phyloP scores from a whole-genome alignment of 768 basidiomycete genomes.

The Steccherinum ochraceum region DNA sequence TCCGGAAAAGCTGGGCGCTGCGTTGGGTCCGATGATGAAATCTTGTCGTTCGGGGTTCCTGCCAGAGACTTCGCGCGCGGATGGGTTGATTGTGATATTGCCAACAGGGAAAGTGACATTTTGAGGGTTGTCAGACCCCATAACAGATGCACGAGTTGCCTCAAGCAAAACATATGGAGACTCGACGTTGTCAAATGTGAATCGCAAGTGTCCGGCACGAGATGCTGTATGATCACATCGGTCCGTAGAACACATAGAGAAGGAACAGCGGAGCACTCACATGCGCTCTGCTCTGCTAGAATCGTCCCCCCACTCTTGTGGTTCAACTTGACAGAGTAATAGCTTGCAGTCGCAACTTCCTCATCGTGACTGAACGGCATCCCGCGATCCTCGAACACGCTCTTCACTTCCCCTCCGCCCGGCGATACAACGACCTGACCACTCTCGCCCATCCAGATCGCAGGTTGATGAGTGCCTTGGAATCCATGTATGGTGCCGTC shows the following conservation, averaged over 20 bases:
- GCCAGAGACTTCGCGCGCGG: slow-evolving; percentile 48
- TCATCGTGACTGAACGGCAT: slow-evolving; percentile 42
- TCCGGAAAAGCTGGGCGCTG: slow-evolving; percentile 26
- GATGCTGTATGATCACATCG: slow-evolving; percentile 41
- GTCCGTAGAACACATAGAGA: slow-evolving; percentile 2
- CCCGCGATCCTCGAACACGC: slow-evolving; percentile 54
- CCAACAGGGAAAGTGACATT: slow-evolving; percentile 53
- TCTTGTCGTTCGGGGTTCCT: slow-evolving; percentile 67
- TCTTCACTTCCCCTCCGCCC: slow-evolving; percentile 43
- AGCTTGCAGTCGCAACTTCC: slow-evolving; percentile 42
- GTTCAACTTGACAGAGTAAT: slow-evolving; percentile 54
- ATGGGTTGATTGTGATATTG: slow-evolving; percentile 37
- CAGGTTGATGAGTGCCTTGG: slow-evolving; percentile 75
- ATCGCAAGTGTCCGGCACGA: slow-evolving; percentile 67
- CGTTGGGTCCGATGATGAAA: slow-evolving; percentile 53
- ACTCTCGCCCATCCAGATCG: slow-evolving; percentile 87
- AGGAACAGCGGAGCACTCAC: slow-evolving; percentile 30
- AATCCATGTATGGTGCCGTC: slow-evolving; percentile 62
- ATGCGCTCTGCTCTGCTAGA: slow-evolving; percentile 53
- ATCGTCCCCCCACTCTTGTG: slow-evolving; percentile 47
- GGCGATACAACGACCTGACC: slow-evolving; percentile 57
- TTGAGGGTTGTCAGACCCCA: slow-evolving; percentile 41
- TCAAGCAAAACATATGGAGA: slow-evolving; percentile 61
- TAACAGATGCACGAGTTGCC: slow-evolving; percentile 54
- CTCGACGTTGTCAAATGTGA: slow-evolving; percentile 46